phyloP scores from a whole-genome alignment of 441 rosid species.

The Syzygium malaccense region DNA sequence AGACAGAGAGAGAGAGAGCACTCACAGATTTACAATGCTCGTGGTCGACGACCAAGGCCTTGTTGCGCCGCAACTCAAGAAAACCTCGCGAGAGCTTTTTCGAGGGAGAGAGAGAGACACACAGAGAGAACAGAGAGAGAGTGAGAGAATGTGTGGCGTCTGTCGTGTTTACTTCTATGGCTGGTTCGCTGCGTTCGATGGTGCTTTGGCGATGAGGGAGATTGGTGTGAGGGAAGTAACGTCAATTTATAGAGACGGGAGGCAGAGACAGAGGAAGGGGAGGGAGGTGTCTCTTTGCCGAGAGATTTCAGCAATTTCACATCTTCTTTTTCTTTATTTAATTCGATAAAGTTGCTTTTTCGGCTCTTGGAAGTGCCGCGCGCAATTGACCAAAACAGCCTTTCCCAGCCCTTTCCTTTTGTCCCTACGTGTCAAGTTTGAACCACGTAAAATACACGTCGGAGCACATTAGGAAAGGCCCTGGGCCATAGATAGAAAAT shows the following conservation, averaged over 20 bases:
- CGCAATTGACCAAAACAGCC: not conserved
- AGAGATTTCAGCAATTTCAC: not conserved
- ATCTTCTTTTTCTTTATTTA: not conserved
- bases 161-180: not conserved
- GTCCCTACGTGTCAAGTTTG: not conserved
- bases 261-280: not conserved
- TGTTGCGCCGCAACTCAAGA: not conserved
- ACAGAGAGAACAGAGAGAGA: not conserved
- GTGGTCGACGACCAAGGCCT: not conserved
- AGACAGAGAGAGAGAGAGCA: not conserved
- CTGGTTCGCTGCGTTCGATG: not conserved
- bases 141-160: not conserved
- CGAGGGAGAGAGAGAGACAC: not conserved
- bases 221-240: not conserved
- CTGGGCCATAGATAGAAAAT: not conserved
- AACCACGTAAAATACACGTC: not conserved
- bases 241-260: not conserved
- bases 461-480: not conserved
- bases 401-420: not conserved
- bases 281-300: conserved; percentile 9
- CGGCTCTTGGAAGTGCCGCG: not conserved
- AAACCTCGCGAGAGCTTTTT: not conserved
- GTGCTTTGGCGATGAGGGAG: not conserved
- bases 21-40: not conserved
- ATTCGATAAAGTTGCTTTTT: not conserved